Base-by-base conservation (phyloP, 306 rosid species). In the Crotalaria pallida region DNA sequence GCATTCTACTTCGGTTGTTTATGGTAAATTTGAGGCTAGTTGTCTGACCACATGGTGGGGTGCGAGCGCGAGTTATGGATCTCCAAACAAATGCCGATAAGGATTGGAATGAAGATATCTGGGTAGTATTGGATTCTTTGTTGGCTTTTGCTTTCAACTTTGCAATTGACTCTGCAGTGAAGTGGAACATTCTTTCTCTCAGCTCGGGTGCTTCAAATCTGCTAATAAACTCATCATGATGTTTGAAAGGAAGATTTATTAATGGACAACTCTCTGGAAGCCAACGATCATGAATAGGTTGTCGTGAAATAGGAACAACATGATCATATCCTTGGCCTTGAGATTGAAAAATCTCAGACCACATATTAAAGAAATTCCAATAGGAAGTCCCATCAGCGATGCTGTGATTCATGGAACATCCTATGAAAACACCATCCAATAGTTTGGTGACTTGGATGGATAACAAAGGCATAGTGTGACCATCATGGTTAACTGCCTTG, bases 101-200 rank as follows among this genome's bases (percentile, higher is more conserved):
- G 11, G 96, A 77, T 18, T 84, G 85, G 24, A 91, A 88, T 2
- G 96, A 80, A 6, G 93, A 87, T 51, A 88, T 85, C 24, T 27
- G 65, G 17, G 10, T 24, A 15, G 82, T 69, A 5, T 56, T 61
- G 6, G 29, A 72, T 33, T 85, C 88, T 1, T 19, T 11, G n/a
- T 91, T 91, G 3, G 89, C 91, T 48, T 77, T 78, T 13, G 81
- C 80, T 82, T 91, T 91, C 7, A 91, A 63, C n/a, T 82, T 85
- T 0, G 91, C 88, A 10, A 82, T 56, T 26, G 29, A 26, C n/a
- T n/a, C n/a, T n/a, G n/a, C n/a, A n/a, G n/a, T n/a, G n/a, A n/a
- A n/a, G n/a, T n/a, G n/a, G n/a, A 26, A 26, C 29, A 26, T 26
- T 26, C 29, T 85, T 70, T 85, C 91, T 22, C 87, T 65, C 0